A percentile compares a stretch with the other conserved stretches of the same genome.
Conservation (phyloP, 305 asterid genomes). For the Fraxinus sp. region DNA sequence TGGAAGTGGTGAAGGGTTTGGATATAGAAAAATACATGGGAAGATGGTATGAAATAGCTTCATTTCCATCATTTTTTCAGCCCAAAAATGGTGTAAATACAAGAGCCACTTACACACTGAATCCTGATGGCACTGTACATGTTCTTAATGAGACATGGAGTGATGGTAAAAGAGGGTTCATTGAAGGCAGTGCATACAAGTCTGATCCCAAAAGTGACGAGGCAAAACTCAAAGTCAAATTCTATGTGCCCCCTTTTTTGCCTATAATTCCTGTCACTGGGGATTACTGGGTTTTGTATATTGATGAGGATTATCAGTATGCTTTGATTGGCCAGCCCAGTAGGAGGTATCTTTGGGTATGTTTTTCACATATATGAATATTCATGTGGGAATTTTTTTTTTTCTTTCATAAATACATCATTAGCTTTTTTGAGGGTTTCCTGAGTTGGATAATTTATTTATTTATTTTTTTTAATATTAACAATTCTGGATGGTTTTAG, state of each 20-base stretch:
- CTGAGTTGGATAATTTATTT: not conserved
- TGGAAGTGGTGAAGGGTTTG: constrained; percentile 51
- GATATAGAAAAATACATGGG: constrained; percentile 58
- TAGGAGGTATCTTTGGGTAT: constrained; percentile 59
- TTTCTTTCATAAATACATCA: not conserved
- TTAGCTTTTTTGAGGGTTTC: not conserved
- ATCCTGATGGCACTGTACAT: constrained; percentile 47
- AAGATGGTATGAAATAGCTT: constrained; percentile 65
- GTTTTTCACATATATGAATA: not conserved
- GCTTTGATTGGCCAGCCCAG: constrained; percentile 55
- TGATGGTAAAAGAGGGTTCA: constrained; percentile 49
- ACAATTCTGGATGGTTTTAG: not conserved
- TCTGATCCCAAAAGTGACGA: constrained; percentile 50
- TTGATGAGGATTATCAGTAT: constrained; percentile 39
- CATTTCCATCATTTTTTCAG: constrained; percentile 51
- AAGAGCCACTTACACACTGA: constrained; percentile 57
- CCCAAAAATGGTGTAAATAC: constrained; percentile 55
- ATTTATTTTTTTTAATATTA: not conserved
- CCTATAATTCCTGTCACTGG: constrained; percentile 42
- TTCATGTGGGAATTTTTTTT: not conserved
- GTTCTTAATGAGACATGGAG: constrained; percentile 64
- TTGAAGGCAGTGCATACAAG: constrained; percentile 54
- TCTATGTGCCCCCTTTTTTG: constrained; percentile 48
- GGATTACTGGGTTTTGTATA: constrained; percentile 42
- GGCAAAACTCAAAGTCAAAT: constrained; percentile 46